Evolutionary conservation across 805 yeast species (phyloP).

Genomic region (Tetrapisispora arboricola): DNA sequence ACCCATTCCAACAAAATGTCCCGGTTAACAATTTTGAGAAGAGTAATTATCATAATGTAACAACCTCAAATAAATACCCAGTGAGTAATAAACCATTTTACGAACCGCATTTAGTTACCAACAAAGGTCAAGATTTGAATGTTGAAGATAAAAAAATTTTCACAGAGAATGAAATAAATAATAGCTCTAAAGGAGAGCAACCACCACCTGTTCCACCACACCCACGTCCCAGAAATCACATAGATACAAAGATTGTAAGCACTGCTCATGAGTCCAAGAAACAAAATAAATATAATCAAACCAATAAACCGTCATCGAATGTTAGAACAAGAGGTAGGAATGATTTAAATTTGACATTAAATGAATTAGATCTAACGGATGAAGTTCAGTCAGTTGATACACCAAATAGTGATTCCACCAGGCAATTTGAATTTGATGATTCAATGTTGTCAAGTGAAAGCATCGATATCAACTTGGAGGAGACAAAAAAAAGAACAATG

Average conservation of each 20-base stretch:
- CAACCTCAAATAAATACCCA: not conserved
- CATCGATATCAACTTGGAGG: conserved; percentile 19
- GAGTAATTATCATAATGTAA: not conserved
- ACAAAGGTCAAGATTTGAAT: not conserved
- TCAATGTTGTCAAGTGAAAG: conserved; percentile 22
- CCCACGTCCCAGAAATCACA: not conserved
- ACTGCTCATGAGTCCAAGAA: no score
- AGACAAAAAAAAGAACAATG: conserved; percentile 2
- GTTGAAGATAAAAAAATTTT: not conserved
- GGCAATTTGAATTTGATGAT: not conserved
- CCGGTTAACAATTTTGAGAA: not conserved
- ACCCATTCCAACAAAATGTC: not conserved
- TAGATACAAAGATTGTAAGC: no score
- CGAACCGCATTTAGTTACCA: not conserved
- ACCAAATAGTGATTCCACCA: conserved; percentile 1
- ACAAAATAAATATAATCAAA: not conserved
- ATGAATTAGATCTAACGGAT: conserved; percentile 12
- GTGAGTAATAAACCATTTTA: not conserved
- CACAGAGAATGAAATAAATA: not conserved
- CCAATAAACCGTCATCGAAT: not conserved
- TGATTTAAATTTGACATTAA: conserved; percentile 7
- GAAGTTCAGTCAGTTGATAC: conserved; percentile 3
- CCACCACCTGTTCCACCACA: conserved; percentile 3
- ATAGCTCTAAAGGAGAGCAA: not conserved
- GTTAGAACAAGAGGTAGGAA: not conserved